Base-by-base conservation (phyloP, 108 stramenopile genomes). In the Schizochytrium sp. region DNA sequence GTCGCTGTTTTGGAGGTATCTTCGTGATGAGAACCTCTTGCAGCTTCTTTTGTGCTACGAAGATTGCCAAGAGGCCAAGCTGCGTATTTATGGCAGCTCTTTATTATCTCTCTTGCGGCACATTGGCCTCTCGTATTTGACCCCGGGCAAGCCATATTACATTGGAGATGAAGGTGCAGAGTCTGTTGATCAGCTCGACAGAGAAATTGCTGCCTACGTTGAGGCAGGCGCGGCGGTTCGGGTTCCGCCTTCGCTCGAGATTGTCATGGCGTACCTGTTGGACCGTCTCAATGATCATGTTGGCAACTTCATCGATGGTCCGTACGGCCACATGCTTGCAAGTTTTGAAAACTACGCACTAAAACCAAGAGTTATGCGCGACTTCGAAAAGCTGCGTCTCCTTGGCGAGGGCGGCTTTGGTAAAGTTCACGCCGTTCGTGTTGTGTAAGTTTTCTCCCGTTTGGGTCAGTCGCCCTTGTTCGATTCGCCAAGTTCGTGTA, bases 381-480 rank as follows among this genome's bases (percentile, higher is more conserved):
- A 83, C 48, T 83, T 83, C 48, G 76, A 83, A 47, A 21, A 28
- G 19, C 76, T 83, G 0, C 76, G 76, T 12, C 25, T 83, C 23
- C 23, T 83, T 8, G 76, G 76, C 1, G 76, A 83, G 4, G 76
- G 76, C 18, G 76, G 76, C 6, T 83, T 83, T 53, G 76, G 76
- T 18, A 83, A 83, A 23, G 76, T 83, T 53, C 76, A 83, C 51
- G 76, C 76, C 76, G 76, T 83, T 23, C 76, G 76, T 6, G 76
- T 83, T 53, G 48, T 83, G 63, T 69, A 69, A 69, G 63, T 69
- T 69, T 16, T 57, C 14, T 14, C 4, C 55, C 55, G 14, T 0
- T 16, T 57, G 14, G 14, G 55, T 57, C 14, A 8, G 0, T 57
- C 55, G 55, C 8, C 55, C 55, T 57, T 16, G 55, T 14, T 57